These are phyloP conservation scores for Claviceps capensis DNA, from an alignment of 2,329 filamentous ascomycete species.

Conservation along the genomic window DNA sequence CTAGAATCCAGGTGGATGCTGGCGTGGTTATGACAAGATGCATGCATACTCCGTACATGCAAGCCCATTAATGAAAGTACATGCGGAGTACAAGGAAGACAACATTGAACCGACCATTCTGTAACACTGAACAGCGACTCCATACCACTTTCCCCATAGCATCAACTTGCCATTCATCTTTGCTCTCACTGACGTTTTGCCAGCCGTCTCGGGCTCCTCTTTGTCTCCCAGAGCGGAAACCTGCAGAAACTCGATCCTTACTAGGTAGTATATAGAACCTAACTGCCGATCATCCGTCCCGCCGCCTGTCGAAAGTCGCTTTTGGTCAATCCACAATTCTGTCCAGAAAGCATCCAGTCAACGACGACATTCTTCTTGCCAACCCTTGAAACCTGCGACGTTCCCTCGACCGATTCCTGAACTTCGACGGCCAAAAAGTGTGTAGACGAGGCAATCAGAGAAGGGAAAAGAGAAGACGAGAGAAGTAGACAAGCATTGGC, in stretches of 20 bases:
- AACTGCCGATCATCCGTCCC: background rate
- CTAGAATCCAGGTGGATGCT: background rate
- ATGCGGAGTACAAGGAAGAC: too few relatives aligned
- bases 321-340: background rate
- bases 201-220: background rate
- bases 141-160: background rate
- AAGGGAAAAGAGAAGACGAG: background rate
- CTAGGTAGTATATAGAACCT: too few relatives aligned
- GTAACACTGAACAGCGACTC: background rate
- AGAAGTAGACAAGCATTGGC: background rate
- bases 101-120: background rate
- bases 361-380: background rate
- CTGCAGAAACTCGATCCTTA: background rate
- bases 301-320: background rate
- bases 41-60: background rate
- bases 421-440: background rate
- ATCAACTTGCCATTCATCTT: background rate
- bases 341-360: conserved; percentile 3
- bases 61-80: background rate
- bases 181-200: background rate
- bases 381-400: background rate
- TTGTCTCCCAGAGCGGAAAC: background rate
- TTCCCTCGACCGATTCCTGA: background rate
- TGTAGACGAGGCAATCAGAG: background rate
- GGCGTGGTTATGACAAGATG: background rate